Base-by-base conservation (phyloP, 1,284 basidiomycete genomes). In the Fistulinella staudtii region DNA sequence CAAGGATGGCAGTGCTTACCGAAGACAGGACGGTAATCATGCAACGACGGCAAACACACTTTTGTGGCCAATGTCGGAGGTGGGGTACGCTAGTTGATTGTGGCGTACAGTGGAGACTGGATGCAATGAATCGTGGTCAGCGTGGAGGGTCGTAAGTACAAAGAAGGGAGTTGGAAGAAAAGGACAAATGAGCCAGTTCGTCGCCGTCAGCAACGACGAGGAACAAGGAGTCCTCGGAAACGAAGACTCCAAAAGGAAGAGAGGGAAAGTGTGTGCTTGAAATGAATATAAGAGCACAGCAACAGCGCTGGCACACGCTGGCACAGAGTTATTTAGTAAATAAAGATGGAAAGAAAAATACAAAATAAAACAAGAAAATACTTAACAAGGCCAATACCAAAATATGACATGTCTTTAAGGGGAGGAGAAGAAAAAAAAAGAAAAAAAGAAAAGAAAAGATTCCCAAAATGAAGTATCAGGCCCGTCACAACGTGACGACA, bases 131-230 rank as follows among this genome's bases (percentile, higher is more conserved):
- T 70, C 67, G 71, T 77, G 63, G 74, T 76, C 67, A 79, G 75
- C 76, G 74, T 75, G 55, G 63, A 62, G 46, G 64, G 71, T 77
- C 76, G 75, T 78, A 57, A 75, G 54, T 53, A 60, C 53, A 56
- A 57, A 58, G 61, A 59, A 52, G 49, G 54, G 48, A 50, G 50
- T 58, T 53, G 39, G 49, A 58, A 61, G 63, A 41, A 61, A 64
- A 53, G 57, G 56, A 49, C 42, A 40, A 42, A 31, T 35, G n/a
- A n/a, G 41, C 29, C 25, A 22, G 31, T 45, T 44, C 50, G 47
- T 53, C 58, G 58, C 36, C 60, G 65, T 50, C n/a, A n/a, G n/a
- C 49, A 49, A 58, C 64, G 63, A 60, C 60, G 63, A 57, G 40
- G 58, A 60, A 55, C 50, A 53, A 45, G 45, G 37, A 58, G 64